These are phyloP conservation scores for Phytophthora brassicae DNA, from an alignment of 352 stramenopile genomes.

Conservation along the genomic window DNA sequence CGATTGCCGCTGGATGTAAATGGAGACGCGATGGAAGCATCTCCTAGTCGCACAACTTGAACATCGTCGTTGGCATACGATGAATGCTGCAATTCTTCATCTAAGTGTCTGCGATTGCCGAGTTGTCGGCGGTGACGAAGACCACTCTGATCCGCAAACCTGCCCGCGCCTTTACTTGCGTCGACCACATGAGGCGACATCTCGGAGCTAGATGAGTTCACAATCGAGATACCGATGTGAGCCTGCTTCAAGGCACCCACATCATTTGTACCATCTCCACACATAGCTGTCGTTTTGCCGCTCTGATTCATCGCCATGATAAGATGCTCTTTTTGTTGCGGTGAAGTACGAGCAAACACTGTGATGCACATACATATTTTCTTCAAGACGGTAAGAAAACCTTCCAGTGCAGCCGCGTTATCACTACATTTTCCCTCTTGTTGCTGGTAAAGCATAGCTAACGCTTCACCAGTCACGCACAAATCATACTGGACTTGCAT, in stretches of 20 bases:
- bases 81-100: conserved; percentile 66
- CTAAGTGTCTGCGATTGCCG: conserved; percentile 46
- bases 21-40: conserved; percentile 99
- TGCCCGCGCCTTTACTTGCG: conserved; percentile 45
- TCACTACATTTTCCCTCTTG: conserved; percentile 25
- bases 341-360: conserved; percentile 97
- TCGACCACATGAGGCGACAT: conserved; percentile 41
- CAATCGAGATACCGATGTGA: conserved; percentile 83
- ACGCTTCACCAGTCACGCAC: conserved; percentile 79
- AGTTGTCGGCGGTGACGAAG: conserved; percentile 64
- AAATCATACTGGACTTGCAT: conserved; percentile 83
- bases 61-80: conserved; percentile 84
- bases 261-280: conserved; percentile 98
- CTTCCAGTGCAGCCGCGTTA: conserved; percentile 42
- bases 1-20: conserved; percentile 99
- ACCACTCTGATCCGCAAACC: conserved; percentile 39
- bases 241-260: conserved; percentile 95
- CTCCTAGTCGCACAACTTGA: conserved; percentile 97
- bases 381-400: conserved; percentile 71
- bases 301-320: conserved; percentile 93
- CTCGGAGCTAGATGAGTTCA: conserved; percentile 75
- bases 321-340: conserved; percentile 96
- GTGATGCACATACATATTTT: conserved; percentile 71
- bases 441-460: conserved; percentile 41
- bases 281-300: conserved; percentile 96